Evolutionary conservation across 148 eudicot genomes (phyloP).

Genomic region (Dysphania ambrosioides): DNA sequence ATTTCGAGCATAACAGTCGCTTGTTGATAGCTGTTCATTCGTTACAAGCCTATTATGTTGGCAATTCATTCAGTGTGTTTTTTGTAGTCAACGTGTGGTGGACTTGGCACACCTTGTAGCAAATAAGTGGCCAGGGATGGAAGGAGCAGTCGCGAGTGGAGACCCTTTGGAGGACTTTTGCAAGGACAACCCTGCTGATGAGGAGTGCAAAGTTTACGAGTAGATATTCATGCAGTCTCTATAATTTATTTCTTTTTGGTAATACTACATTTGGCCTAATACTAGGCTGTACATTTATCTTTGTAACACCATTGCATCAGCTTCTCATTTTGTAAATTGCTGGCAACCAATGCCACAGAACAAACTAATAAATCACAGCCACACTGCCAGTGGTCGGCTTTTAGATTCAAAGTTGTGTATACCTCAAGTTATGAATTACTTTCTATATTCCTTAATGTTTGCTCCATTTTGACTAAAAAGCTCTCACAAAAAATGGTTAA

Average conservation of each 20-base stretch:
- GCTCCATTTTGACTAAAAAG: too few relatives aligned
- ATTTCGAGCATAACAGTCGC: neutral
- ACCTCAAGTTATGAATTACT: too few relatives aligned
- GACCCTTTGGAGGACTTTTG: slow-evolving; percentile 95
- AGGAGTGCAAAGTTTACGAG: slow-evolving; percentile 96
- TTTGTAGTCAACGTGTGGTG: slow-evolving; percentile 86
- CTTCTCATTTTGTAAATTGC: slow-evolving; percentile 14
- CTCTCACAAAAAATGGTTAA: too few relatives aligned
- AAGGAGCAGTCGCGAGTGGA: slow-evolving; percentile 51
- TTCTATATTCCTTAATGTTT: too few relatives aligned
- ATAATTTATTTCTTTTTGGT: slow-evolving; percentile 13
- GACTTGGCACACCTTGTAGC: slow-evolving; percentile 97
- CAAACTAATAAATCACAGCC: slow-evolving; percentile 4
- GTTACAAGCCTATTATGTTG: neutral
- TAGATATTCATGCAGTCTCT: slow-evolving; percentile 15
- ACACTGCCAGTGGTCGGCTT: neutral
- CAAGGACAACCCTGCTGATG: slow-evolving; percentile 82
- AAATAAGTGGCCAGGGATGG: slow-evolving; percentile 74
- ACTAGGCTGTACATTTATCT: slow-evolving; percentile 3
- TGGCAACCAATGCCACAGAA: slow-evolving; percentile 6
- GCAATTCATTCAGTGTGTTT: neutral
- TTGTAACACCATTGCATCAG: slow-evolving; percentile 11
- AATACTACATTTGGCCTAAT: slow-evolving; percentile 13
- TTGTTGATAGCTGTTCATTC: neutral
- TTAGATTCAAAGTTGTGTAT: slow-evolving; percentile 12